Evolutionary conservation across 345 rosid genomes (phyloP), one percentile per base, ranked within the genome.

Genomic region (Citrus unshiu): DNA sequence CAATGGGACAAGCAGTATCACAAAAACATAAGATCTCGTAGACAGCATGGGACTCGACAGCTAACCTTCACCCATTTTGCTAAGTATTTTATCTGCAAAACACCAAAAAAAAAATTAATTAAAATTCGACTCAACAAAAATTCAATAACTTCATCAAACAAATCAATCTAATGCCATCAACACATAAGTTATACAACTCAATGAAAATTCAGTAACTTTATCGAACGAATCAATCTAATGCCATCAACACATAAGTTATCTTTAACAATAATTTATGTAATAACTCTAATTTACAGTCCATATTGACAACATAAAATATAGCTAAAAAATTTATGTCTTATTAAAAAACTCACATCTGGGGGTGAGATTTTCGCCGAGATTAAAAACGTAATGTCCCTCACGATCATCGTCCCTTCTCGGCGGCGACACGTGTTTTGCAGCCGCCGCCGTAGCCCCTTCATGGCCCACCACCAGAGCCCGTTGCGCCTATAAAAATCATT

Each of bases 21-120:
- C 82, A 90, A 79, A 88, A 83, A 80, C 85, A 85, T 80, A 83
- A 84, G 58, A 85, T 84, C 89, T 83, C 72, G 87, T 76, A 82
- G 84, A 88, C 87, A 88, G 80, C 91, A 86, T 77, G 78, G 82
- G 88, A 79, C 91, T 87, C 80, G 86, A 75, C 90, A 80, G 88
- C 93, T 87, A 90, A 92, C 96, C 96, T 92, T 92, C 96, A 84
- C 96, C 96, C 92, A 92, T 90, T 85, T 90, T 88, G 88, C 94
- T 82, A 63, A 89, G 86, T 78, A 92, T 92, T 74, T 92, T 92
- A 87, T 90, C 93, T 92, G 86, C 76, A 70, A 63, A 74, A 59
- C 30, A 81, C 9, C 18, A 57, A 0, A 22, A 66, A 73, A 3
- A 2, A 51, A 6, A 16, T 13, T 4, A 54, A 54, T 18, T 54